Base-by-base conservation (phyloP, 2,329 filamentous ascomycete species). In the Colletotrichum sp. region DNA sequence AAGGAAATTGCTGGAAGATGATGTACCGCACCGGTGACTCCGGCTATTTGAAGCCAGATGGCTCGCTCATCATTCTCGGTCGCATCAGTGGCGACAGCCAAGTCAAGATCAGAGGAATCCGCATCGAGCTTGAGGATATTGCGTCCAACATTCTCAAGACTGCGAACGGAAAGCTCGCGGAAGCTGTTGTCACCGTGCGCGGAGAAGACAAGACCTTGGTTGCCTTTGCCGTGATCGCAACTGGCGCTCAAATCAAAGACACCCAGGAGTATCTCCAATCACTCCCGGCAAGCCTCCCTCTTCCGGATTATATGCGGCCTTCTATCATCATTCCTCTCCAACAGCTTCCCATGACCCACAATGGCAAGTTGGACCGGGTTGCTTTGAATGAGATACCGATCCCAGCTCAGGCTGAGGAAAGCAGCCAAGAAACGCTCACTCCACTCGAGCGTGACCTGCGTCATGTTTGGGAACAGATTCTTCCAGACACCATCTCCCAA, bases 121-220 rank as follows among this genome's bases (percentile, higher is more conserved):
- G 87, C 1, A 84, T 90, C 28, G 88, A 91, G 16, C 79, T 91
- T 0, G 78, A 81, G 5, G 89, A 91, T 3, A 71, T 84, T 4
- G 81, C 80, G 55, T 70, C 66, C 16, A 77, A 75, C 3, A 77
- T 84, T 4, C 21, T 83, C 26, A 60, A 76, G 9, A 68, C 78
- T 8, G 66, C 77, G 7, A 18, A 77, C 5, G 81, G 79, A 1
- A 32, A 61, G 3, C 21, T 83, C 1, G 18, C 73, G 1, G 77
- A 79, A 6, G 81, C 76, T 4, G 77, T 81, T 9, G 81, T 82
- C 3, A 77, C 78, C 3, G 67, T 81, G 8, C 78, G 79, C 13
- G 62, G 76, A 32, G 66, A 77, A 21, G 52, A 68, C 9, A 64
- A 79, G 36, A 61, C 81, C 18, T 65, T 83, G 34, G 81, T 83